phyloP scores from a whole-genome alignment of 2,329 filamentous ascomycete species.

The Lecanosticta acicola region DNA sequence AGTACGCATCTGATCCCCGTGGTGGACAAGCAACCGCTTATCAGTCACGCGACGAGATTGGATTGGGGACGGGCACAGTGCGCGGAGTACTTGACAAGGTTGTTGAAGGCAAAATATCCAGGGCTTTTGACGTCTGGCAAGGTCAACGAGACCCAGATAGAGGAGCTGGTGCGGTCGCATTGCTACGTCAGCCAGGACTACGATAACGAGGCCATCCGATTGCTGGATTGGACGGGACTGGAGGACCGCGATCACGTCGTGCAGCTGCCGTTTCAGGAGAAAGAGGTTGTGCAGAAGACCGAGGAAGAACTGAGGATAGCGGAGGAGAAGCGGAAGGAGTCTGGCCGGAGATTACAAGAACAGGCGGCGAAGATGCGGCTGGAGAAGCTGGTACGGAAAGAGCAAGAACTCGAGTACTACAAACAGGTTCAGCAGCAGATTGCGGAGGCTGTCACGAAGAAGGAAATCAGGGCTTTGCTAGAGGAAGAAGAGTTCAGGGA shows the following conservation, averaged over 20 bases:
- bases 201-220: constrained; percentile 66
- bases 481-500: constrained; percentile 87
- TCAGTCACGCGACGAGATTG: constrained; percentile 77
- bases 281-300: constrained; percentile 82
- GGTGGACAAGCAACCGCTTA: constrained; percentile 74
- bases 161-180: constrained; percentile 80
- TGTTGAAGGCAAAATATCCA: constrained; percentile 87
- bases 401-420: constrained; percentile 92
- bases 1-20: constrained; percentile 95
- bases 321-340: constrained; percentile 92
- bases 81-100: constrained; percentile 84
- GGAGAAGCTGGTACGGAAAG: constrained; percentile 91
- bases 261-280: constrained; percentile 90
- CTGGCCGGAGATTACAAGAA: constrained; percentile 82
- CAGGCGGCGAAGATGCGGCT: constrained; percentile 96
- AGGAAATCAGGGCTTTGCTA: constrained; percentile 77
- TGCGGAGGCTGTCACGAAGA: constrained; percentile 69
- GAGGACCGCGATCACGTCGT: constrained; percentile 85
- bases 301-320: constrained; percentile 87
- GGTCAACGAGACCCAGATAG: constrained; percentile 77
- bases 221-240: constrained; percentile 84
- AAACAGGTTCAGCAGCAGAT: constrained; percentile 72
- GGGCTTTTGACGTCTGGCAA: constrained; percentile 63
- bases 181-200: constrained; percentile 86
- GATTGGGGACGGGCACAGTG: constrained; percentile 94